Conservation (phyloP, 75 land plant genomes). For the Larix kaempferi region DNA sequence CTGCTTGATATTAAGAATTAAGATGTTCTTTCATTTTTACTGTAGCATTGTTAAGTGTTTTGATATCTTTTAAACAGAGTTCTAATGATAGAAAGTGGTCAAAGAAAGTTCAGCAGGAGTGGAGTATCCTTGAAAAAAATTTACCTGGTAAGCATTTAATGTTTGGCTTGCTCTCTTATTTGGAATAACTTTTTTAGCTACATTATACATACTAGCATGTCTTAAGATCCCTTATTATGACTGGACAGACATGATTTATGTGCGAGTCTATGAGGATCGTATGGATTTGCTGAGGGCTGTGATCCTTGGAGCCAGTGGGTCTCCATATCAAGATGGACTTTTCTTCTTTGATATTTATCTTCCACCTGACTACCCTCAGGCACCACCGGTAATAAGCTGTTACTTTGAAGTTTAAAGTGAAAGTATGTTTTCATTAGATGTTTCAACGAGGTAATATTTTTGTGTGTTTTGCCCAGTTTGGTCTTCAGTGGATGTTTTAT, state of each 20-base stretch:
- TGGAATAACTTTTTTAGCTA: neutral
- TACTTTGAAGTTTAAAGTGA: neutral
- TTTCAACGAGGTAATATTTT: neutral
- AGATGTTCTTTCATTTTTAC: neutral
- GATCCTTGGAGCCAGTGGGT: slow-evolving; percentile 81
- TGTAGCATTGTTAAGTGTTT: neutral
- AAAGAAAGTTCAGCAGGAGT: slow-evolving; percentile 91
- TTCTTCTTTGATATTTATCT: slow-evolving; percentile 82
- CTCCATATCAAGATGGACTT: slow-evolving; percentile 96
- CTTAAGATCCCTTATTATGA: neutral
- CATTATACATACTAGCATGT: neutral
- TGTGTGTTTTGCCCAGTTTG: neutral
- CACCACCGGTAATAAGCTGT: slow-evolving; percentile 65
- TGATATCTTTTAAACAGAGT: slow-evolving; percentile 25
- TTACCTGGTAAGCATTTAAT: slow-evolving; percentile 63
- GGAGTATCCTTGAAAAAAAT: slow-evolving; percentile 91
- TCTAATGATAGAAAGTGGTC: slow-evolving; percentile 66
- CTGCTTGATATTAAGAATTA: neutral
- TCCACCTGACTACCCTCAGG: slow-evolving; percentile 67
- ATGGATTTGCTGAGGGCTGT: slow-evolving; percentile 92
- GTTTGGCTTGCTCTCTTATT: neutral
- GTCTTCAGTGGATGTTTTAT: no score
- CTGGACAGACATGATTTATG: slow-evolving; percentile 71
- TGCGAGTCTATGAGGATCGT: slow-evolving; percentile 79
- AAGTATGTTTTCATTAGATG: neutral